These are phyloP conservation scores for Oldenlandia corymbosa DNA, from an alignment of 257 asterid genomes.

Conservation along the genomic window DNA sequence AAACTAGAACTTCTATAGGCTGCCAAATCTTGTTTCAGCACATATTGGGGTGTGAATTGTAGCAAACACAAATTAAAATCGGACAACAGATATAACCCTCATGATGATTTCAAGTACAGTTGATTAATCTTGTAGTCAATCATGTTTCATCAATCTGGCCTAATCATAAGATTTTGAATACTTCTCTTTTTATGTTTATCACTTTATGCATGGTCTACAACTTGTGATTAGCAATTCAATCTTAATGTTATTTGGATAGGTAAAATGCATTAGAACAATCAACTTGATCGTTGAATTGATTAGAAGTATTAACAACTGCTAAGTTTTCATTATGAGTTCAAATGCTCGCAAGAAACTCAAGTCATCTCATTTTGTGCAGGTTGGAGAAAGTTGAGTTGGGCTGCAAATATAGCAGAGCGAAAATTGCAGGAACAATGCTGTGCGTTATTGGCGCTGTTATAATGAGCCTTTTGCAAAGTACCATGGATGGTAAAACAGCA, in stretches of 20 bases:
- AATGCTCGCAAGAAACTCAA: background rate
- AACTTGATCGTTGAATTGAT: background rate
- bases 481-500: constrained; percentile 9
- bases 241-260: background rate
- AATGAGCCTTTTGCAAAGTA: constrained; percentile 74
- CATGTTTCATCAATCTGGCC: background rate
- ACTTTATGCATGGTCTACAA: background rate
- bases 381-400: constrained; percentile 63
- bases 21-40: background rate
- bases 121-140: background rate
- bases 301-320: too few relatives aligned
- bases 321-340: too few relatives aligned
- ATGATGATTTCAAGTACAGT: too few relatives aligned
- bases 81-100: too few relatives aligned
- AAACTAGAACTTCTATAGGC: background rate
- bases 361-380: constrained; percentile 31
- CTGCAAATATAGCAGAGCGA: constrained; percentile 67
- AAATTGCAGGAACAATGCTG: constrained; percentile 67
- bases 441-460: constrained; percentile 73
- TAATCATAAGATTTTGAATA: background rate
- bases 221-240: background rate
- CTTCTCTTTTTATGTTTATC: background rate
- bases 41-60: background rate
- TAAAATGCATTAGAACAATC: background rate
- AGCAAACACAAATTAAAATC: too few relatives aligned